These are phyloP conservation scores for Calcarisporium arbuscula DNA, from an alignment of 2,329 filamentous ascomycete species.

Conservation along the genomic window DNA sequence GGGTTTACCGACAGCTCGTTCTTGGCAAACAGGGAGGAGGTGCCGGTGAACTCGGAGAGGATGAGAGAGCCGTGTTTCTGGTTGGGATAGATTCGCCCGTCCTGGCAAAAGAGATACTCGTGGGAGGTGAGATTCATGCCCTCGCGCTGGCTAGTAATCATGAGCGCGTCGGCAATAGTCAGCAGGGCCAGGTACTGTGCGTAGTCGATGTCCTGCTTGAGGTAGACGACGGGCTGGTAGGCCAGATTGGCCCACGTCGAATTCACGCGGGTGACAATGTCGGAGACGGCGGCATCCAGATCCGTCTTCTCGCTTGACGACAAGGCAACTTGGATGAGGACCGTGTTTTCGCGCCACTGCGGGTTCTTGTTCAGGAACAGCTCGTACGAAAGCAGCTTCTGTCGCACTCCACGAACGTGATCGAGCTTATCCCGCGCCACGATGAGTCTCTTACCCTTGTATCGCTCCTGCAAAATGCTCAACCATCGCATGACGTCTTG, in stretches of 20 bases:
- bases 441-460: conserved; percentile 82
- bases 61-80: conserved; percentile 87
- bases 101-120: conserved; percentile 89
- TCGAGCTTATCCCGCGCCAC: conserved; percentile 93
- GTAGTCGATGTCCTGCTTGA: conserved; percentile 92
- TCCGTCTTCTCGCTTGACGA: conserved; percentile 85
- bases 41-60: conserved; percentile 91
- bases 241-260: conserved; percentile 84
- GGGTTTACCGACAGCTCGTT: conserved; percentile 85
- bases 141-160: conserved; percentile 92
- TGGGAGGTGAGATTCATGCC: conserved; percentile 97
- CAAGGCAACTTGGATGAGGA: conserved; percentile 89
- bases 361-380: conserved; percentile 92
- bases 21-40: conserved; percentile 74
- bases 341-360: conserved; percentile 79
- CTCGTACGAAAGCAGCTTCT: conserved; percentile 89
- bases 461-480: conserved; percentile 71
- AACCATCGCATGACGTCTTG: conserved; percentile 74
- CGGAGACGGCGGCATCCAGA: conserved; percentile 79
- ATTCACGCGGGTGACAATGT: conserved; percentile 93
- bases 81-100: conserved; percentile 60
- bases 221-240: conserved; percentile 86
- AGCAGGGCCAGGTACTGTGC: conserved; percentile 88
- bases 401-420: conserved; percentile 82
- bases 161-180: conserved; percentile 81